Percentiles rank a stretch among this genome's conserved stretches.
Evolutionary conservation across 805 yeast genomes (phyloP).

Genomic region (Wickerhamomyces tratensis): DNA sequence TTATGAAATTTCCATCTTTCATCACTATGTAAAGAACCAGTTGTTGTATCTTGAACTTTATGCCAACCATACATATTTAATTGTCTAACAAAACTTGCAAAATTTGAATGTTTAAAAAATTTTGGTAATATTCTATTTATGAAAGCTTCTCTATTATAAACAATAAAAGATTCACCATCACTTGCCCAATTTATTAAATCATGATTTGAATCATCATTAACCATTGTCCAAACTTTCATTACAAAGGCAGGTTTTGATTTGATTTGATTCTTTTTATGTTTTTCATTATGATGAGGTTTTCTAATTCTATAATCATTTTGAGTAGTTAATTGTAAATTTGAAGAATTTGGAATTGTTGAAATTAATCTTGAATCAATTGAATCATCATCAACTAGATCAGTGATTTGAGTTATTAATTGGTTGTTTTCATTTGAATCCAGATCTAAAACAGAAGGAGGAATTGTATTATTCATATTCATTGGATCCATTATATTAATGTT

Average conservation of each 20-base stretch:
- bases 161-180: constrained; percentile 81
- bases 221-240: constrained; percentile 91
- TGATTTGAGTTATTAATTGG: background rate
- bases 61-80: constrained; percentile 99
- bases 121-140: constrained; percentile 80
- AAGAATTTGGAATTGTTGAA: background rate
- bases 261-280: background rate
- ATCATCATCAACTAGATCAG: too few species aligned
- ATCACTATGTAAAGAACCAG: constrained; percentile 63
- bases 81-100: constrained; percentile 93
- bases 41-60: constrained; percentile 85
- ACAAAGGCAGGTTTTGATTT: constrained; percentile 84
- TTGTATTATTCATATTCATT: background rate
- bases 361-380: too few species aligned
- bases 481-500: too few species aligned
- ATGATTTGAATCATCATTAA: constrained; percentile 65
- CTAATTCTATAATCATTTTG: too few species aligned
- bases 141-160: constrained; percentile 70
- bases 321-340: background rate
- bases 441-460: background rate
- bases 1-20: constrained; percentile 88
- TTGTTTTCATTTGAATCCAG: background rate
- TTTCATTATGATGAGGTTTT: too few species aligned
- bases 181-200: constrained; percentile 75
- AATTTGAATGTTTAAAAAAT: constrained; percentile 91